A percentile compares a stretch with the other conserved stretches of the same genome.
These are phyloP conservation scores for Penicillium sp. DNA, from an alignment of 2,329 filamentous ascomycete genomes.

Conservation along the genomic window DNA sequence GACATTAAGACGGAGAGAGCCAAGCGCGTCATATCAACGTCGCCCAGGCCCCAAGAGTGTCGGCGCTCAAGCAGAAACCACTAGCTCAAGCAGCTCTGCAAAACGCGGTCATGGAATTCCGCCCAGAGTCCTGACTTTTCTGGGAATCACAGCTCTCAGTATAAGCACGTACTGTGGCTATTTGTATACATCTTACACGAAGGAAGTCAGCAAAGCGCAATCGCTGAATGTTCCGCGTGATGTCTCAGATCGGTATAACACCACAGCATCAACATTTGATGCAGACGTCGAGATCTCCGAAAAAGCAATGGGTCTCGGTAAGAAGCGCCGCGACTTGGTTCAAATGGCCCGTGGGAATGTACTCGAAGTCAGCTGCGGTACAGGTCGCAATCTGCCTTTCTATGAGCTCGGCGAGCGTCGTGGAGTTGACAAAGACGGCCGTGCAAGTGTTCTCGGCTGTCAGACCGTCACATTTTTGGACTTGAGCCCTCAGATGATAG, in stretches of 20 bases:
- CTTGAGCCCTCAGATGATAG: constrained; percentile 51
- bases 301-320: constrained; percentile 43
- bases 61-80: constrained; percentile 3
- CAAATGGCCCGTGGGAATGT: constrained; percentile 48
- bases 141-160: constrained; percentile 41
- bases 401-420: constrained; percentile 45
- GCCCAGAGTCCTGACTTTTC: constrained; percentile 38
- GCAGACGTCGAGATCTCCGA: constrained; percentile 49
- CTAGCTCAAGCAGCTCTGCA: constrained; percentile 1
- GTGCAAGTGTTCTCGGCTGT: constrained; percentile 35
- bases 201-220: constrained; percentile 35
- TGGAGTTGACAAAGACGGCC: constrained; percentile 34
- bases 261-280: constrained; percentile 47
- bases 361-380: constrained; percentile 54
- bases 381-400: constrained; percentile 50
- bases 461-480: constrained; percentile 51
- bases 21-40: not conserved
- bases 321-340: constrained; percentile 46
- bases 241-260: constrained; percentile 51
- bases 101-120: constrained; percentile 25
- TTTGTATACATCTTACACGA: constrained; percentile 46
- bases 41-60: not conserved
- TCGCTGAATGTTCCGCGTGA: constrained; percentile 40
- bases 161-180: constrained; percentile 48
- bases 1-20: not conserved